A percentile compares a stretch with the other conserved stretches of the same genome.
Conservation (phyloP, 2,329 filamentous ascomycete species). For the Aureobasidium sp. region DNA sequence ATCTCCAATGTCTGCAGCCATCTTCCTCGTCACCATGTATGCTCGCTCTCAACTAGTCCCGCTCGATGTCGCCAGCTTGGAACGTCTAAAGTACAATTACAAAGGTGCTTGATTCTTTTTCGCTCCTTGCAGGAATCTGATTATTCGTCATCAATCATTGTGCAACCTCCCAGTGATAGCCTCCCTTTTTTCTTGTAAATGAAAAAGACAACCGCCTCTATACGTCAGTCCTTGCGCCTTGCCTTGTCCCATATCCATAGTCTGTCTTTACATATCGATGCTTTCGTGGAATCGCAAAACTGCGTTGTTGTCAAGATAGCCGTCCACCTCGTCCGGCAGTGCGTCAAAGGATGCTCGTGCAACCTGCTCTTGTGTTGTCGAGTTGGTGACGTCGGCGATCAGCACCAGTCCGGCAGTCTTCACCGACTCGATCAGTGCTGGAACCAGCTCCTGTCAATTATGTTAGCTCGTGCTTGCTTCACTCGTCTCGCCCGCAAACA, state of each 20-base stretch:
- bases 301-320: conserved; percentile 75
- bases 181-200: background rate
- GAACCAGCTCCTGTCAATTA: conserved; percentile 74
- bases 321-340: conserved; percentile 77
- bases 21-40: conserved; percentile 55
- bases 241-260: background rate
- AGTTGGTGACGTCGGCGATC: conserved; percentile 67
- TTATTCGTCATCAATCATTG: background rate
- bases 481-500: conserved; percentile 20
- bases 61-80: conserved; percentile 62
- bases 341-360: conserved; percentile 47
- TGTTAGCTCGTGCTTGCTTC: conserved; percentile 18
- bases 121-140: background rate
- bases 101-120: conserved; percentile 52
- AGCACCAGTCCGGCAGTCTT: conserved; percentile 90
- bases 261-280: conserved; percentile 46
- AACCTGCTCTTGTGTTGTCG: conserved; percentile 29
- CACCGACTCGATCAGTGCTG: conserved; percentile 84
- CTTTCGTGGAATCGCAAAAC: conserved; percentile 90
- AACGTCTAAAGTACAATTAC: conserved; percentile 56
- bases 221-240: background rate
- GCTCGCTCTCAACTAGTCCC: conserved; percentile 61
- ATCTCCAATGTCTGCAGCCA: conserved; percentile 32
- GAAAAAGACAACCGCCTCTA: background rate
- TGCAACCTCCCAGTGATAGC: background rate